Evolutionary conservation across 768 basidiomycete species (phyloP), one percentile per base, ranked within the genome.

Genomic region (Suillus variegatus): DNA sequence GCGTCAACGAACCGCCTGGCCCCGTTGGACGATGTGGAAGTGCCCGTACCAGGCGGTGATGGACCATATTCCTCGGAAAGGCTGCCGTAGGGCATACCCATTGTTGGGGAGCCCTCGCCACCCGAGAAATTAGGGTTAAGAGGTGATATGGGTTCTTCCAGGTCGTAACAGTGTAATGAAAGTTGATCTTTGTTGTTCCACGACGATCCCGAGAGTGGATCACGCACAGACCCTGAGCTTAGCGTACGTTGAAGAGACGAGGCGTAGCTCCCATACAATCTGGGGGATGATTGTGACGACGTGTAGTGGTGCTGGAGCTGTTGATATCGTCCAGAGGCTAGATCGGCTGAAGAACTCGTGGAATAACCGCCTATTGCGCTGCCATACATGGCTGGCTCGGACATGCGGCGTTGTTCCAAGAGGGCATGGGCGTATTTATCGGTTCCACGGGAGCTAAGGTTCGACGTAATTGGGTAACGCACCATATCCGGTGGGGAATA

Each of bases 381-480:
- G 69, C 79, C 71, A 66, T 83, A 80, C 67, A 84, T 78, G 63
- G 85, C 77, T 56, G 88, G 87, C 73, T 89, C 88, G 71, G 88
- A 90, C 86, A 89, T 87, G 75, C 88, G 86, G 72, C 88, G 81
- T 62, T 86, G 86, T 78, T 88, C 87, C 64, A 84, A 76, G 67
- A 80, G 73, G 64, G 78, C 68, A 71, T 70, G 67, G 69, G 74
- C 66, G 72, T 77, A 70, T 73, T 74, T 75, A 74, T 76, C 76
- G 66, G 63, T 74, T 65, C 71, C 71, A 73, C 80, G 82, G 63
- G 74, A 64, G 62, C 78, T 73, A 74, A 74, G 74, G 72, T 81
- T 69, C 10, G 57, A 60, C 70, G 66, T 54, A 52, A 74, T 76
- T 74, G 72, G 69, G 77, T 74, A 78, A 74, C 75, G 78, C 69